These are phyloP conservation scores for Kalmanozyma brasiliensis DNA, from an alignment of 1,284 basidiomycete species.

Conservation along the genomic window DNA sequence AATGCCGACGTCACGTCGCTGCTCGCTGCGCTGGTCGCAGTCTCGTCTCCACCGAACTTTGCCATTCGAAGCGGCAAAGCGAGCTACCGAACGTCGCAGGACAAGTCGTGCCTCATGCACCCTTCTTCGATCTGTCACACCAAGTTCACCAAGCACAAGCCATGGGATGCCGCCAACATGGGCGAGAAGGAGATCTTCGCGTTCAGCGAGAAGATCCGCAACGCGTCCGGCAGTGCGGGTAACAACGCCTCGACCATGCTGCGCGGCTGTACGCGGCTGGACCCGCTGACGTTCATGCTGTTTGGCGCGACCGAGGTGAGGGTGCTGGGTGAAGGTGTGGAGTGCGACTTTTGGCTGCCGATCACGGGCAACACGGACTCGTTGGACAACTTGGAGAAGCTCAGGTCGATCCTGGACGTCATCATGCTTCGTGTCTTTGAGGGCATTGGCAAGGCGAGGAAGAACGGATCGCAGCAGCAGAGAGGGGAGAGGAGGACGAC, in stretches of 20 bases:
- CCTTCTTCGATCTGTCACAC: slow-evolving; percentile 86
- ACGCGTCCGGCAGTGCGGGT: slow-evolving; percentile 72
- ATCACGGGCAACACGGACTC: slow-evolving; percentile 79
- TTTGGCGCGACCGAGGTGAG: slow-evolving; percentile 85
- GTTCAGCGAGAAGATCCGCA: slow-evolving; percentile 85
- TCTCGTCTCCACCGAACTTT: slow-evolving; percentile 92
- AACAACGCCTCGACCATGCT: slow-evolving; percentile 76
- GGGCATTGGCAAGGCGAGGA: slow-evolving; percentile 70
- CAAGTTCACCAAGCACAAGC: slow-evolving; percentile 73
- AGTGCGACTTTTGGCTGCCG: slow-evolving; percentile 91
- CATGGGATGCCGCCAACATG: slow-evolving; percentile 69
- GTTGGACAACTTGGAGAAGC: slow-evolving; percentile 83
- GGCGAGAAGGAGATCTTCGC: slow-evolving; percentile 80
- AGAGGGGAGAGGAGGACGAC: neutral
- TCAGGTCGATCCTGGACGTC: slow-evolving; percentile 83
- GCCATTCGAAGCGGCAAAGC: slow-evolving; percentile 82
- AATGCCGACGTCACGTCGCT: slow-evolving; percentile 82
- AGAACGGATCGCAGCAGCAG: slow-evolving; percentile 1
- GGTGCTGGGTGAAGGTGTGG: slow-evolving; percentile 69
- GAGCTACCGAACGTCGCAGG: slow-evolving; percentile 80
- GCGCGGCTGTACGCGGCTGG: slow-evolving; percentile 75
- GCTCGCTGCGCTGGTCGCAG: slow-evolving; percentile 85
- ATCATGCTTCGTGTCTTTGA: slow-evolving; percentile 93
- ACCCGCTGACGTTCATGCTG: slow-evolving; percentile 89
- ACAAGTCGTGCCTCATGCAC: slow-evolving; percentile 87